Conservation (phyloP, 495 filamentous ascomycete genomes). For the Lasiosphaeris hirsuta region DNA sequence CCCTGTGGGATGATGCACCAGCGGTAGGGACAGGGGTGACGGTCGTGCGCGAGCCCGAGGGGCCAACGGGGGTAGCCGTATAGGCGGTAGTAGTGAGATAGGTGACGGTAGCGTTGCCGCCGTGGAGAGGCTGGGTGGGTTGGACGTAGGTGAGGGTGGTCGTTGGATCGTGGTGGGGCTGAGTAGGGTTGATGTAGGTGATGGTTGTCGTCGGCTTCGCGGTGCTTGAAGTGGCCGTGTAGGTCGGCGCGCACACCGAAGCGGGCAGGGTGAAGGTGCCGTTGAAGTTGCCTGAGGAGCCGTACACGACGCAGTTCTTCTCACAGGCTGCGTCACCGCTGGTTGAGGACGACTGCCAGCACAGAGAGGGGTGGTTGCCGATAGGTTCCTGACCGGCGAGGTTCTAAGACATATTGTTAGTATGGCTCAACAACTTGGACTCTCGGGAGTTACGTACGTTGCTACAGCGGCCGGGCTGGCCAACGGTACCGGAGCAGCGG, state of each 20-base stretch:
- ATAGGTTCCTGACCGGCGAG: constrained; percentile 29
- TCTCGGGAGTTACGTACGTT: constrained; percentile 16
- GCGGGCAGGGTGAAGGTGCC: constrained; percentile 25
- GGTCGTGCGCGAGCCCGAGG: too few species aligned
- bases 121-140: neutral
- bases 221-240: constrained; percentile 6
- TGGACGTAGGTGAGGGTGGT: constrained; percentile 9
- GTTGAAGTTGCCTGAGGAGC: constrained; percentile 4
- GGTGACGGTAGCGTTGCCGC: neutral
- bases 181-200: neutral
- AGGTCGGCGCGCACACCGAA: constrained; percentile 24
- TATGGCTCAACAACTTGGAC: neutral
- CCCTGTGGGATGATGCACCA: constrained; percentile 8
- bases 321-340: constrained; percentile 33
- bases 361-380: constrained; percentile 21
- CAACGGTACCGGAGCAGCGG: constrained; percentile 26
- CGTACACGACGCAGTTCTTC: constrained; percentile 40
- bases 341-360: constrained; percentile 22
- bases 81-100: neutral
- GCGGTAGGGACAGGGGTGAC: constrained; percentile 3
- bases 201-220: constrained; percentile 2
- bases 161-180: neutral
- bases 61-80: neutral
- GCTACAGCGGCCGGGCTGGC: constrained; percentile 22
- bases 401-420: constrained; percentile 18